Percentiles rank a stretch among this genome's conserved stretches.
Conservation (phyloP, 1,284 basidiomycete genomes). For the Sporisorium reilianum region DNA sequence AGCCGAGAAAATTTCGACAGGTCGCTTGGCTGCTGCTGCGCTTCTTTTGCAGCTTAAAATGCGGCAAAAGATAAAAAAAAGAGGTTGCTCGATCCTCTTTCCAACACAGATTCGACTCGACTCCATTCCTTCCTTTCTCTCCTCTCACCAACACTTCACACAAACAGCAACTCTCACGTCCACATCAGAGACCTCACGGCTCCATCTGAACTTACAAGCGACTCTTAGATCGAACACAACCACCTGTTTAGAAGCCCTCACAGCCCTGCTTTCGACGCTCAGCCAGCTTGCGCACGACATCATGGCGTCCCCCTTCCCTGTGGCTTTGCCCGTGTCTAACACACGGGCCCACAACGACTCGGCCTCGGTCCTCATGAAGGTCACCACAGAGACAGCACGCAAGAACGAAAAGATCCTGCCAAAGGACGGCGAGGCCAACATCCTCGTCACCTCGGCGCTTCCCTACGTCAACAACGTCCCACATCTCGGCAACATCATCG, state of each 20-base stretch:
- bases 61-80: constrained; percentile 1
- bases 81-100: neutral
- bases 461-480: constrained; percentile 99
- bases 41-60: neutral
- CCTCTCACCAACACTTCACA: neutral
- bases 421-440: constrained; percentile 60
- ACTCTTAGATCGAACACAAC: neutral
- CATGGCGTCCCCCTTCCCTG: constrained; percentile 67
- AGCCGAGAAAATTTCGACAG: no score
- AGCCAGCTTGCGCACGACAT: constrained; percentile 36
- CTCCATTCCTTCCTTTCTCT: neutral
- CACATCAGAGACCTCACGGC: neutral
- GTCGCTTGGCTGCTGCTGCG: no score
- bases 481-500: constrained; percentile 98
- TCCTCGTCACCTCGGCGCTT: constrained; percentile 93
- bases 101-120: neutral
- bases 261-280: constrained; percentile 6
- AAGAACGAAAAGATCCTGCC: constrained; percentile 60
- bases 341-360: constrained; percentile 49
- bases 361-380: constrained; percentile 60
- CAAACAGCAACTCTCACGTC: neutral
- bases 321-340: constrained; percentile 50
- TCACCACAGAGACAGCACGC: constrained; percentile 51
- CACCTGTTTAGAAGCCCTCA: neutral
- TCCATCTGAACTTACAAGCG: neutral